Conservation (phyloP, 2,329 filamentous ascomycete species). For the Xylariaceae sp. region DNA sequence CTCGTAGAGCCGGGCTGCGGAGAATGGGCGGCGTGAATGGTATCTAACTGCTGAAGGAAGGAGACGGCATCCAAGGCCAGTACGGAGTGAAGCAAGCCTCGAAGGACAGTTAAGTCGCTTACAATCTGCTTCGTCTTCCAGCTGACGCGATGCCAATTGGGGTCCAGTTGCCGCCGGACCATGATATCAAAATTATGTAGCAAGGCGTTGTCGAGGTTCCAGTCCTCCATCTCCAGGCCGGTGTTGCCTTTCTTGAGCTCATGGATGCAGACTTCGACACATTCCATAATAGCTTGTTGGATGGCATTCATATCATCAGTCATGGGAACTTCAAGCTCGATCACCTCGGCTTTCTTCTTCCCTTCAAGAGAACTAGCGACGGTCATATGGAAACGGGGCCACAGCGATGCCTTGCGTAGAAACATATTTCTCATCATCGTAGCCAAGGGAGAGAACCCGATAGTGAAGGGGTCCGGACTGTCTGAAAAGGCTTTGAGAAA, state of each 20-base stretch:
- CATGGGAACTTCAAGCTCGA: constrained; percentile 95
- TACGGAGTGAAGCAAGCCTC: constrained; percentile 75
- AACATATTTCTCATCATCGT: constrained; percentile 93
- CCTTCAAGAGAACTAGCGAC: constrained; percentile 88
- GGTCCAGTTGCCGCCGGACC: constrained; percentile 83
- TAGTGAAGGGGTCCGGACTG: constrained; percentile 83
- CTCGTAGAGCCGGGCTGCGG: constrained; percentile 82
- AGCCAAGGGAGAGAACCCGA: constrained; percentile 80
- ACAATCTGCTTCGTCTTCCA: constrained; percentile 95
- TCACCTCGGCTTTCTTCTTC: constrained; percentile 89
- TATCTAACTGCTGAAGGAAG: constrained; percentile 90
- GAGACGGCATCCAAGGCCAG: constrained; percentile 85
- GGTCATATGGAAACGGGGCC: constrained; percentile 88
- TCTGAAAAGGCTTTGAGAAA: constrained; percentile 97
- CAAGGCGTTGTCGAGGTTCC: constrained; percentile 89
- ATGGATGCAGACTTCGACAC: constrained; percentile 88
- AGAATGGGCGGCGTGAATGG: constrained; percentile 84
- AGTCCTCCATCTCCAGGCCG: constrained; percentile 92
- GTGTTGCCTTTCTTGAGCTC: constrained; percentile 89
- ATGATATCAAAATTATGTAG: constrained; percentile 89
- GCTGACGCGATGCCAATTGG: constrained; percentile 94
- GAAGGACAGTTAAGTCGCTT: constrained; percentile 76
- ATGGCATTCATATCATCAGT: constrained; percentile 90
- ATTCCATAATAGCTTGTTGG: constrained; percentile 91
- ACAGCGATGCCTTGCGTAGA: constrained; percentile 79